A percentile compares a stretch with the other conserved stretches of the same genome.
Evolutionary conservation across 164 flowering plant genomes (phyloP).

Genomic region (Saururus chinensis): DNA sequence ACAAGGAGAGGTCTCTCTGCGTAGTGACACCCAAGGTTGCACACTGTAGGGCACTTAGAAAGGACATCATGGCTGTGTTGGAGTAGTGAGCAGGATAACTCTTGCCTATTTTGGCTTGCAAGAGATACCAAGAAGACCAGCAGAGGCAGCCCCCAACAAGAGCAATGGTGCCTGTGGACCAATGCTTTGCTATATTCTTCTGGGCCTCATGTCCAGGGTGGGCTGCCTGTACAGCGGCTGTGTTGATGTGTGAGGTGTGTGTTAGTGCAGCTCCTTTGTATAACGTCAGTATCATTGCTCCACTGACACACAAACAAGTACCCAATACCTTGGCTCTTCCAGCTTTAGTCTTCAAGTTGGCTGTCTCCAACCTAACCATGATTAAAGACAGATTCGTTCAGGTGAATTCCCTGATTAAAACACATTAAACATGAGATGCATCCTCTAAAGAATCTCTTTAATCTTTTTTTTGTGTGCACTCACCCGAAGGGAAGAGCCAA

Average conservation of each 20-base stretch:
- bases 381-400: not conserved
- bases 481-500: slow-evolving; percentile 65
- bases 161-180: slow-evolving; percentile 52
- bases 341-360: slow-evolving; percentile 37
- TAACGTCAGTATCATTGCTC: slow-evolving; percentile 57
- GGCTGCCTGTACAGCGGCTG: slow-evolving; percentile 1
- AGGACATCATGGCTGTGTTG: slow-evolving; percentile 58
- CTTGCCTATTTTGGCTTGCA: slow-evolving; percentile 50
- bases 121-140: slow-evolving; percentile 85
- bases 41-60: slow-evolving; percentile 57
- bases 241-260: slow-evolving; percentile 9
- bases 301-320: slow-evolving; percentile 42
- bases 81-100: slow-evolving; percentile 55
- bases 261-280: slow-evolving; percentile 57
- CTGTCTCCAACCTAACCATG: slow-evolving; percentile 50
- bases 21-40: slow-evolving; percentile 28
- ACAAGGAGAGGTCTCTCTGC: slow-evolving; percentile 28
- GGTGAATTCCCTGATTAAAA: not conserved
- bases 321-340: slow-evolving; percentile 73
- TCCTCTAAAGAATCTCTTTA: no score
- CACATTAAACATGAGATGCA: no score
- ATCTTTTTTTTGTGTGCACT: not conserved
- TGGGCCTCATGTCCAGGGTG: slow-evolving; percentile 6
- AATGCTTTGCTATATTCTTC: slow-evolving; percentile 18
- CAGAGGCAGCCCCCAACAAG: slow-evolving; percentile 33